Evolutionary conservation across 1,284 basidiomycete species (phyloP), one percentile per base, ranked within the genome.

Genomic region (Leccinum angustisporum): DNA sequence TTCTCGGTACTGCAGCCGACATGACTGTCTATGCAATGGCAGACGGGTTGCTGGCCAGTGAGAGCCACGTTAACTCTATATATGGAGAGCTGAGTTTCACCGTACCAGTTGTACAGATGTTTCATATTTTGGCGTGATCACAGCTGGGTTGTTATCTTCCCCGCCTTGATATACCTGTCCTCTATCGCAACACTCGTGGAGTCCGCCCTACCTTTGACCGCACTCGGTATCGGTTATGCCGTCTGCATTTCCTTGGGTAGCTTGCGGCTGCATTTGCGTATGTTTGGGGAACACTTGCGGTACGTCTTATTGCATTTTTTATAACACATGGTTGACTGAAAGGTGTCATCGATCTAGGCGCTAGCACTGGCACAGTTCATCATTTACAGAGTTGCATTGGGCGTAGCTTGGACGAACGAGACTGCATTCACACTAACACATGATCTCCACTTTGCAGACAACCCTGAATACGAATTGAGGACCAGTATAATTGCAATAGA

Each of bases 371-470:
- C 59, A 5, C 59, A 61, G 16, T 53, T 58, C 18, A 61, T 61
- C 21, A 58, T 61, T 7, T 61, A 61, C 56, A 61, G 59, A 18
- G 31, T 60, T 16, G 59, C 59, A 11, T n/a, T 21, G 27, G 59
- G 59, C 11, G 18, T 57, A 9, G 54, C 59, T 11, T 60, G 59
- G 59, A 38, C 46, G 10, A 59, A 48, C 46, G 59, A 60, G 5
- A 57, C 54, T 3, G 38, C 30, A 14, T 38, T 57, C n/a, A 50
- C n/a, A 5, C 18, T 27, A 10, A 30, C 21, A 3, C 33, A n/a
- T 0, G 13, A 5, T 18, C 56, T 60, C 16, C 10, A 11, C 10
- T 60, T 60, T 40, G 46, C 54, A 40, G 5, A 30, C 54, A 57
- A 60, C 10, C 27, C 27, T 21, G 36, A 21, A 1, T 7, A 11